Percentiles rank a stretch among this genome's conserved stretches.
Conservation (phyloP, 1,139 yeast species). For the Casaregolazyma lundiana region DNA sequence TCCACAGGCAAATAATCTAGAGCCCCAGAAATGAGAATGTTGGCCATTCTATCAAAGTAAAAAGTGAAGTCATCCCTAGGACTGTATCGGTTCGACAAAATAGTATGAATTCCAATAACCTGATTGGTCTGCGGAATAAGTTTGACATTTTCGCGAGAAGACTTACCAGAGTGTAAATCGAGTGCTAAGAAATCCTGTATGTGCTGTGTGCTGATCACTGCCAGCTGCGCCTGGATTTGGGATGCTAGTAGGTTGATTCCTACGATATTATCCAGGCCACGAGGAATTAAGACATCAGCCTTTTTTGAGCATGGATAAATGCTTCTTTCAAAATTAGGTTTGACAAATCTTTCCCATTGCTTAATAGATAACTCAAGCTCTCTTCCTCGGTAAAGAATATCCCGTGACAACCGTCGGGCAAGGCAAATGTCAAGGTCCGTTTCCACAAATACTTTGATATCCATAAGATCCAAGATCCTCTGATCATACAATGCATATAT, state of each 20-base stretch:
- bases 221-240: conserved; percentile 72
- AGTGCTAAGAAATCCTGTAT: conserved; percentile 52
- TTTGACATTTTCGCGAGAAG: conserved; percentile 17
- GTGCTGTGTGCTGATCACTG: conserved; percentile 61
- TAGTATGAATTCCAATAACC: conserved; percentile 65
- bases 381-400: conserved; percentile 79
- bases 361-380: conserved; percentile 74
- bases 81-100: conserved; percentile 53
- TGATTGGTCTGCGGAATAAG: conserved; percentile 62
- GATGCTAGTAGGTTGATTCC: conserved; percentile 76
- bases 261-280: conserved; percentile 76
- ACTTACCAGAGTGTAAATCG: conserved; percentile 33
- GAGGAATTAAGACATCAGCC: conserved; percentile 84
- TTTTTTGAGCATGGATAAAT: conserved; percentile 72
- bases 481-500: conserved; percentile 76
- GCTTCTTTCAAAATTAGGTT: conserved; percentile 79
- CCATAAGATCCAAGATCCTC: conserved; percentile 69
- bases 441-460: conserved; percentile 83
- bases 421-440: conserved; percentile 90
- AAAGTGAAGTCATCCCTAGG: conserved; percentile 75
- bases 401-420: conserved; percentile 82
- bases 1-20: conserved; percentile 41
- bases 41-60: conserved; percentile 75
- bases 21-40: conserved; percentile 62
- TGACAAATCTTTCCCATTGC: conserved; percentile 89